Base-by-base conservation (phyloP, 805 yeast species). In the Yamadazyma tumulicola region DNA sequence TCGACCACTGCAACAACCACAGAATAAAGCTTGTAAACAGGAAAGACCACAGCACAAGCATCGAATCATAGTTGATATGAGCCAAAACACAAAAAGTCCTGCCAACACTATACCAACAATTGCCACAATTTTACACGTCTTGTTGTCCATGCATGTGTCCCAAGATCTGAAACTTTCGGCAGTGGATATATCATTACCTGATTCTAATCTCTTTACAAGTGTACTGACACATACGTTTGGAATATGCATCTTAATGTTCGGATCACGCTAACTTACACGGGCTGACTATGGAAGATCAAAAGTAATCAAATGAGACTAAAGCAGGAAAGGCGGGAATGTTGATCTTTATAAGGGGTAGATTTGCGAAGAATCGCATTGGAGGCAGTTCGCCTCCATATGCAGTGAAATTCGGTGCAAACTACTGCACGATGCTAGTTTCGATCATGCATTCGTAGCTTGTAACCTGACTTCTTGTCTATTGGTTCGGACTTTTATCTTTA, bases 71-170 rank as follows among this genome's bases (percentile, higher is more conserved):
- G 77, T 71, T 10, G 73, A 63, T 1, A 81, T 13, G 4, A 82
- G 38, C 83, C 88, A 80, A 5, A 82, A 32, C 0, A 55, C 59
- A 0, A 82, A 39, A 2, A 85, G 45, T 0, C 54, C 65, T 0
- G 79, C 91, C 9, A 85, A 49, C 0, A 65, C 75, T 3, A 84
- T 80, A 3, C 84, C 81, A 10, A 83, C 85, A 28, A 85, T 84
- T 4, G 85, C 89, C 14, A 81, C 74, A 38, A 84, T 75, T 51
- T 85, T 85, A 58, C 95, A 85, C 30, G 79, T 67, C 29, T 61
- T 78, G 55, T 83, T 81, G 50, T 72, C 81, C 91, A 83, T 84
- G 59, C 95, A 85, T 2, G 85, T 74, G 51, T 80, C 77, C 93
- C 94, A 85, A 34, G 55, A 45, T 49, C 67, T 74, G 64, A 81